These are phyloP conservation scores for Ciborinia camelliae DNA, from an alignment of 2,329 filamentous ascomycete genomes.

Conservation along the genomic window DNA sequence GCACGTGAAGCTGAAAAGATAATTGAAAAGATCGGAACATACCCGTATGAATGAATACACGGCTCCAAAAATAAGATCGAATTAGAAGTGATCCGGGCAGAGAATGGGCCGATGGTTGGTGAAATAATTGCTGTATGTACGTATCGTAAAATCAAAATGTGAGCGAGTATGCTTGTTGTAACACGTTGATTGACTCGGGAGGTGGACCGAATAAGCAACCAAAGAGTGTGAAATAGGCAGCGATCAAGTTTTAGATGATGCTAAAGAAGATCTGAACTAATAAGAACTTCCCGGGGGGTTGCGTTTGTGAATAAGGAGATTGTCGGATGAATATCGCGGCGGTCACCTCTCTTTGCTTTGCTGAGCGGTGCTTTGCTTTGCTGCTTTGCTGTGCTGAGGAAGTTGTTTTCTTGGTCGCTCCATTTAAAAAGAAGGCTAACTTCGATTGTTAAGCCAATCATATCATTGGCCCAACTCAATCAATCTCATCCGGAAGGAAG, in stretches of 20 bases:
- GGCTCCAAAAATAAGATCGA: constrained; percentile 12
- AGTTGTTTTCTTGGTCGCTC: constrained; percentile 4
- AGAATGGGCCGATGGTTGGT: constrained; percentile 8
- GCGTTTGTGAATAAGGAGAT: neutral
- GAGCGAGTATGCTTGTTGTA: constrained; percentile 10
- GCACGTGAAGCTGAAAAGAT: neutral
- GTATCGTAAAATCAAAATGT: constrained; percentile 11
- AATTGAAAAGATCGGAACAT: constrained; percentile 6
- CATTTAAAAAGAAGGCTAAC: constrained; percentile 5
- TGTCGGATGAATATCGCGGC: constrained; percentile 9
- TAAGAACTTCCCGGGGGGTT: neutral
- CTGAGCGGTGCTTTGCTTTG: neutral
- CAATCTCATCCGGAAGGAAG: neutral
- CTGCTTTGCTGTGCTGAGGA: neutral
- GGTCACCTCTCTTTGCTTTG: neutral
- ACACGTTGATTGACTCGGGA: constrained; percentile 11
- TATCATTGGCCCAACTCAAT: neutral
- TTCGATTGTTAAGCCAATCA: constrained; percentile 15
- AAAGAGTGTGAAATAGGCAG: neutral
- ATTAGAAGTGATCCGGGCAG: neutral
- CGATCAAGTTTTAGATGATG: neutral
- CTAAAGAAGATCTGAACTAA: constrained; percentile 1
- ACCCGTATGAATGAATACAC: constrained; percentile 4
- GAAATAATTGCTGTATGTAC: neutral
- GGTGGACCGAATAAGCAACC: constrained; percentile 9